Evolutionary conservation across 352 stramenopile genomes (phyloP).

Genomic region (Phytophthora palmivora): DNA sequence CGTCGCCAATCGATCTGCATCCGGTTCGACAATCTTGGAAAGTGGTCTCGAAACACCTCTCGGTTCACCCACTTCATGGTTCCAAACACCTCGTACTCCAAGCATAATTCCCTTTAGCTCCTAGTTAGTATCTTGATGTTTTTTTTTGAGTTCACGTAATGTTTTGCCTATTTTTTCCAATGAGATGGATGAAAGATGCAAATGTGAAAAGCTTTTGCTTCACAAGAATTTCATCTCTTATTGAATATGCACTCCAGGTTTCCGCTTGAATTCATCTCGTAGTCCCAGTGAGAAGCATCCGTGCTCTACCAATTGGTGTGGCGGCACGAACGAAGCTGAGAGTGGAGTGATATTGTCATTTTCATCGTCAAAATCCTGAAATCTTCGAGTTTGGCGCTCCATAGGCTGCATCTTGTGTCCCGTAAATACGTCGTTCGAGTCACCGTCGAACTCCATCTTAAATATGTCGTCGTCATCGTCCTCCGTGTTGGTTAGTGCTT

Average conservation of each 20-base stretch:
- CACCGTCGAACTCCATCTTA: conserved; percentile 75
- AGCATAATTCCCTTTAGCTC: no score
- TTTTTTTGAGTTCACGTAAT: no score
- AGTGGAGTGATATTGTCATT: conserved; percentile 37
- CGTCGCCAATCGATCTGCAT: conserved; percentile 24
- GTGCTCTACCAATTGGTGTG: conserved; percentile 74
- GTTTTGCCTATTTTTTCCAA: no score
- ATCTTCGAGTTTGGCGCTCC: conserved; percentile 19
- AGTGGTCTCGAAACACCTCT: conserved; percentile 30
- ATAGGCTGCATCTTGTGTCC: conserved; percentile 7
- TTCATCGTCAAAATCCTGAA: conserved; percentile 36
- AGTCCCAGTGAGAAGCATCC: conserved; percentile 80
- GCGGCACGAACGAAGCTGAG: conserved; percentile 74
- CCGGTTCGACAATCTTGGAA: conserved; percentile 33
- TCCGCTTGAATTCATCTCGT: conserved; percentile 73
- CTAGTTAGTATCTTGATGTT: no score
- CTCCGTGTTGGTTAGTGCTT: conserved; percentile 42
- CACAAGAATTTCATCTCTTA: conserved; percentile 10
- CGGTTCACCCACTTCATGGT: conserved; percentile 34
- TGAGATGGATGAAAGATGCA: no score
- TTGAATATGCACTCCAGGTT: conserved; percentile 38
- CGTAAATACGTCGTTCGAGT: conserved; percentile 38
- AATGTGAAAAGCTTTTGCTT: no score
- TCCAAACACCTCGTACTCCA: conserved; percentile 34
- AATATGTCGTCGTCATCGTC: conserved; percentile 74